phyloP scores from a whole-genome alignment of 2,329 filamentous ascomycete species.

The Ophiostoma australiae region DNA sequence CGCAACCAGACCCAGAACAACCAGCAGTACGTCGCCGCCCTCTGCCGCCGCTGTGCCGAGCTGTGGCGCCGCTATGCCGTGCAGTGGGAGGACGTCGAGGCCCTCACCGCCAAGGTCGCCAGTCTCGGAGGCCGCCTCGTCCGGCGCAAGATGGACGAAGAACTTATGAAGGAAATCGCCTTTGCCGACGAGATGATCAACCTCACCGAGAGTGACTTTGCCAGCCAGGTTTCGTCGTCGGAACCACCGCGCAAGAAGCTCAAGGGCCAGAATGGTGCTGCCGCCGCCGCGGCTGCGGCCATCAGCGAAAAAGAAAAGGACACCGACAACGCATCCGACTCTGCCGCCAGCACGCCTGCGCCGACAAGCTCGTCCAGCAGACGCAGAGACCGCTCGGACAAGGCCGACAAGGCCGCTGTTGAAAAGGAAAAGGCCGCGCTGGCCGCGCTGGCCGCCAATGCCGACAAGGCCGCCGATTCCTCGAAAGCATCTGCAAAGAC shows the following conservation, averaged over 20 bases:
- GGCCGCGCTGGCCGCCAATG: constrained; percentile 51
- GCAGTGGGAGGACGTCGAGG: constrained; percentile 90
- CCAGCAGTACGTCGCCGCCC: constrained; percentile 65
- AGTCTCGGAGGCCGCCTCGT: constrained; percentile 74
- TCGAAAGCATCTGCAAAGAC: not conserved
- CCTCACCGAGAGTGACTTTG: constrained; percentile 33
- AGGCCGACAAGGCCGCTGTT: constrained; percentile 56
- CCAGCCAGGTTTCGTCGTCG: constrained; percentile 28
- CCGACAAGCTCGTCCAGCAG: constrained; percentile 42
- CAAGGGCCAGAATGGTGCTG: constrained; percentile 40
- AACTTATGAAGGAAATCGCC: constrained; percentile 69
- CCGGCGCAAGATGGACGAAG: constrained; percentile 88
- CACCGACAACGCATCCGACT: constrained; percentile 38
- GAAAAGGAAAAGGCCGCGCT: constrained; percentile 28
- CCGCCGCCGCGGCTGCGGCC: constrained; percentile 1
- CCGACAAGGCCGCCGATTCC: not conserved
- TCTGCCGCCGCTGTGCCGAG: constrained; percentile 86
- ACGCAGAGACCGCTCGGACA: constrained; percentile 33
- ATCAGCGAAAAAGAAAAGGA: constrained; percentile 35
- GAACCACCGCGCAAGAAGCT: constrained; percentile 63
- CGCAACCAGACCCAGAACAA: constrained; percentile 50
- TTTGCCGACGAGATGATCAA: constrained; percentile 58
- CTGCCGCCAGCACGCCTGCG: constrained; percentile 46
- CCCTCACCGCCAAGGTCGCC: constrained; percentile 80
- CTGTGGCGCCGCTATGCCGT: constrained; percentile 95